Conservation (phyloP, 441 rosid species). For the Aquilaria agallochum region DNA sequence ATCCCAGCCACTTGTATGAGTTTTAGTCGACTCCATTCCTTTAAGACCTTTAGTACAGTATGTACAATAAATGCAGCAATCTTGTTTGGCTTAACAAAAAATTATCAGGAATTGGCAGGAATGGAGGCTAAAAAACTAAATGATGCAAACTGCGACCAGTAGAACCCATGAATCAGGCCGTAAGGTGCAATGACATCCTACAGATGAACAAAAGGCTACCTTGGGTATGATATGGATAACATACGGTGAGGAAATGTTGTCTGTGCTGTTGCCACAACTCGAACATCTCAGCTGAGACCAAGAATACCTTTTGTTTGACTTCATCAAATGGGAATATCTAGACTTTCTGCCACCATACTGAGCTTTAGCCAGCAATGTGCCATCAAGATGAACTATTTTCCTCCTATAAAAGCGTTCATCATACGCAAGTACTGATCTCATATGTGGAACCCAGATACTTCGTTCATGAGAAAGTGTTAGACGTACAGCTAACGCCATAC, state of each 20-base stretch:
- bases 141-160: not conserved
- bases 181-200: no score
- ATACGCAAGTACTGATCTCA: conserved; percentile 27
- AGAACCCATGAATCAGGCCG: no score
- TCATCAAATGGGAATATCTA: conserved; percentile 25
- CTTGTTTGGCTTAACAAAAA: conserved; percentile 35
- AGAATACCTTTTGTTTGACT: conserved; percentile 17
- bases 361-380: conserved; percentile 31
- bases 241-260: conserved; percentile 17
- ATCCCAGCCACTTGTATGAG: conserved; percentile 45
- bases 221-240: conserved; percentile 28
- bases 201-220: conserved; percentile 33
- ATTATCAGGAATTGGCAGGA: conserved; percentile 6
- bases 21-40: conserved; percentile 36
- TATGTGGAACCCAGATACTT: conserved; percentile 25
- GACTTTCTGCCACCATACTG: conserved; percentile 27
- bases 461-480: conserved; percentile 43
- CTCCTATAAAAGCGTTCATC: conserved; percentile 28
- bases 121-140: not conserved
- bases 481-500: conserved; percentile 56
- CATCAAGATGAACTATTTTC: conserved; percentile 24
- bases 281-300: conserved; percentile 27
- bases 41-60: conserved; percentile 24
- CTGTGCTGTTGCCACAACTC: conserved; percentile 21
- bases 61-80: conserved; percentile 32